Evolutionary conservation across 2,329 filamentous ascomycete species (phyloP).

Genomic region (Taxawa tesnikishii): DNA sequence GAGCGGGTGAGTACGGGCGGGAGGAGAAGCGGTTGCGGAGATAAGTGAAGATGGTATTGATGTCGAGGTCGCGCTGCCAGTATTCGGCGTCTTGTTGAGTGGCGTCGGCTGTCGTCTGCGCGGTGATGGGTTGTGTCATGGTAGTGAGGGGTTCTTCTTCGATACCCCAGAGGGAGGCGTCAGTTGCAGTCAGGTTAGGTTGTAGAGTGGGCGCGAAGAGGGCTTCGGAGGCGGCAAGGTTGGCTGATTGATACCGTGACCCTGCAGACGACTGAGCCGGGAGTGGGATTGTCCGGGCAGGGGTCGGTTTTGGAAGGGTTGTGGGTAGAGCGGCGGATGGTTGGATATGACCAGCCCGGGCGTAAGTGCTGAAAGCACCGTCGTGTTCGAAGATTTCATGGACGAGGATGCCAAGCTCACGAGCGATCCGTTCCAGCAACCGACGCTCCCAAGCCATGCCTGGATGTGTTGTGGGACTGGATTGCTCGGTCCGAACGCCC

Average conservation of each 20-base stretch:
- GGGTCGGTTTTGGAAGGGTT: conserved; percentile 10
- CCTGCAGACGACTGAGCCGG: conserved; percentile 5
- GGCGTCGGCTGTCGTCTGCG: no score
- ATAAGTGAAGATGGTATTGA: conserved; percentile 85
- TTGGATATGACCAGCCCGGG: conserved; percentile 29
- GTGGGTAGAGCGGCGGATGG: conserved; percentile 9
- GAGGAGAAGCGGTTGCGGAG: conserved; percentile 62
- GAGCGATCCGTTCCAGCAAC: conserved; percentile 72
- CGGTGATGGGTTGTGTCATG: conserved; percentile 11
- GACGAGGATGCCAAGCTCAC: conserved; percentile 74
- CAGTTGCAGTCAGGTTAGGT: conserved; percentile 22
- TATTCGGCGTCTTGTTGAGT: conserved; percentile 51
- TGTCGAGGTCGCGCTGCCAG: conserved; percentile 87
- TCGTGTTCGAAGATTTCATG: conserved; percentile 77
- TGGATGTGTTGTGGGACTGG: conserved; percentile 20
- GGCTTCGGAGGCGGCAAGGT: conserved; percentile 21
- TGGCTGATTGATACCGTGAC: conserved; percentile 2
- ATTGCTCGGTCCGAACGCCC: conserved; percentile 13
- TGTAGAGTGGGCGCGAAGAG: conserved; percentile 39
- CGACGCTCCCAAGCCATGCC: conserved; percentile 56
- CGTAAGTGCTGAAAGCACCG: conserved; percentile 77
- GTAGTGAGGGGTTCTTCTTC: conserved; percentile 42
- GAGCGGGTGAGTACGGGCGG: conserved; percentile 20
- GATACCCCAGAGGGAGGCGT: conserved; percentile 54
- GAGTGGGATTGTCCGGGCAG: conserved; percentile 14